Conservation (phyloP, 2,329 filamentous ascomycete species). For the Salinomyces thailandicus region DNA sequence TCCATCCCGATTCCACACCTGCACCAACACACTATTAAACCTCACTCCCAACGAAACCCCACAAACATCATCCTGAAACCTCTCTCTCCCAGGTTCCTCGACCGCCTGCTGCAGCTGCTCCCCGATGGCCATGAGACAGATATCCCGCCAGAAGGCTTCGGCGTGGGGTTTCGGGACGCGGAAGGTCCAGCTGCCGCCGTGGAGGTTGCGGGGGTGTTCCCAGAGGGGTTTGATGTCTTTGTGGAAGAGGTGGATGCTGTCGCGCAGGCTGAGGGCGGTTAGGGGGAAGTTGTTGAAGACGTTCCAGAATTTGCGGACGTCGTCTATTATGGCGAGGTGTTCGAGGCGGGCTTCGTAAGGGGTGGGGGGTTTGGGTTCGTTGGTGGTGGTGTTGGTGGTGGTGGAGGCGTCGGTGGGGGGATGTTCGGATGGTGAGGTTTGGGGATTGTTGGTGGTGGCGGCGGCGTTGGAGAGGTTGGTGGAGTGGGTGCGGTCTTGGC, state of each 20-base stretch:
- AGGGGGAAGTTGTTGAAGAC: conserved; percentile 63
- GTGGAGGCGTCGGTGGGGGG: no score
- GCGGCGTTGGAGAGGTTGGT: conserved; percentile 5
- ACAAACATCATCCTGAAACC: conserved; percentile 67
- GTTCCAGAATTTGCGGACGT: conserved; percentile 41
- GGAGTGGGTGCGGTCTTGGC: conserved; percentile 26
- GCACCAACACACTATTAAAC: conserved; percentile 80
- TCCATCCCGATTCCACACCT: conserved; percentile 86
- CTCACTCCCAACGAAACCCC: conserved; percentile 79
- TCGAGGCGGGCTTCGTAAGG: conserved; percentile 39
- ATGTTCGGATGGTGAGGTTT: no score
- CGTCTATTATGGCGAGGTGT: conserved; percentile 35
- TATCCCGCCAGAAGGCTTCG: conserved; percentile 67
- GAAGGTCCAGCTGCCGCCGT: conserved; percentile 87
- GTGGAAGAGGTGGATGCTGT: conserved; percentile 67
- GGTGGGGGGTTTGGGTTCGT: no score
- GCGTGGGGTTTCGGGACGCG: conserved; percentile 65
- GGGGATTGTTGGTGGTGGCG: conserved; percentile 18
- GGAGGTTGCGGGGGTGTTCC: conserved; percentile 76
- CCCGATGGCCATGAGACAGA: conserved; percentile 73
- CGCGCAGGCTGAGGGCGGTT: conserved; percentile 58
- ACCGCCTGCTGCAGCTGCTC: conserved; percentile 67
- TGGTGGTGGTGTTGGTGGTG: no score
- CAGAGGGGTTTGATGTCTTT: conserved; percentile 71
- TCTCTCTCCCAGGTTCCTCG: conserved; percentile 42